Evolutionary conservation across 2,329 filamentous ascomycete species (phyloP), one percentile per base, ranked within the genome.

Genomic region (Colletotrichum costaricense): DNA sequence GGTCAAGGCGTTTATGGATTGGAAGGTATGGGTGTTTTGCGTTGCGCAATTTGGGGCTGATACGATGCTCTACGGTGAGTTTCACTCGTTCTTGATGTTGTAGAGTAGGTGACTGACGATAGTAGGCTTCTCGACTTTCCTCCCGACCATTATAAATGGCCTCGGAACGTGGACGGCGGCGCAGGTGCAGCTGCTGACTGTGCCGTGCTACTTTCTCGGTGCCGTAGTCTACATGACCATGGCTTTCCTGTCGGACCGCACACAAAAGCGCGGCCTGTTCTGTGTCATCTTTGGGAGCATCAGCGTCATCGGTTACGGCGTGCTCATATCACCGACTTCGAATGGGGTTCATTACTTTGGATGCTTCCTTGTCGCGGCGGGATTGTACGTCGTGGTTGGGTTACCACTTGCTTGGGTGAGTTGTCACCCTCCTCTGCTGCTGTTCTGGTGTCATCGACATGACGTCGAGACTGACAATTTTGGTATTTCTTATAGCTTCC

Each of bases 291-390:
- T 91, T 73, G 86, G 86, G 2, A 75, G 83, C 2, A 82, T 92
- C 56, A 88, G 87, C 30, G 86, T 91, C 59, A 76, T 90, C 6
- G 90, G 90, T 0, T 92, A 92, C 69, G 88, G 84, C 1, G 84
- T 92, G 66, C 79, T 92, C 70, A 86, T 68, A 86, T 92, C 64
- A 84, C 87, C 19, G 81, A 88, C 57, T 80, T 84, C 1, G 81
- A 84, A 8, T 81, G 86, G 2, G 85, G 86, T 9, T 87, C 89
- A 77, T 35, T 78, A 77, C 55, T 77, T 77, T 58, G 76, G 84
- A 75, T 95, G 93, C 74, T 93, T 95, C 80, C 83, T 96, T n/a
- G 89, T 95, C 0, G 93, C 93, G 0, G 87, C 91, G 73, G 94
- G 93, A 0, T 80, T 96, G 3, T 96, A 95, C 76, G 84, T 89